Evolutionary conservation across 2,329 filamentous ascomycete species (phyloP).

Genomic region (Zymoseptoria pseudotritici): DNA sequence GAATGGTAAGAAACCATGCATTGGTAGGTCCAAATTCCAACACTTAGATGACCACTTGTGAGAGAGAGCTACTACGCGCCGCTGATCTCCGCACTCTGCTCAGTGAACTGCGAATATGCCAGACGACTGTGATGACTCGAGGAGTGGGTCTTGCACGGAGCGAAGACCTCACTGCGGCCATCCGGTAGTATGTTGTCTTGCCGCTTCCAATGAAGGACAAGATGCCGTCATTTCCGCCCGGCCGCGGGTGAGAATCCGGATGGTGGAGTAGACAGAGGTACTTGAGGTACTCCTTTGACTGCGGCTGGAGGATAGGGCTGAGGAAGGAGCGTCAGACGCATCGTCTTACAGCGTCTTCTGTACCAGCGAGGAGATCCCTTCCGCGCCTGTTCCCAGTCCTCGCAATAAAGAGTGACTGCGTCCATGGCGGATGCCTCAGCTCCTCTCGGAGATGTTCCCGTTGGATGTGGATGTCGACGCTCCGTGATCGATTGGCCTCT

Average conservation of each 20-base stretch:
- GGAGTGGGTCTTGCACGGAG: not conserved
- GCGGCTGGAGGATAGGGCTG: not conserved
- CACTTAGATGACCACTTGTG: no score
- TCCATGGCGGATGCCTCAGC: not conserved
- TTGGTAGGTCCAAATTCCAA: no score
- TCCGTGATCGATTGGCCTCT: not conserved
- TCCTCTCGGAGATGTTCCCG: not conserved
- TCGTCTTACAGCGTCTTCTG: not conserved
- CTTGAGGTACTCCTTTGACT: not conserved
- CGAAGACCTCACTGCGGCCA: slow-evolving; percentile 4
- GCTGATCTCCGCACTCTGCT: not conserved
- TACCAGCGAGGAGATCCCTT: not conserved
- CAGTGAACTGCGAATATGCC: not conserved
- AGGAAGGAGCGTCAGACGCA: not conserved
- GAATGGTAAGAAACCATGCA: no score
- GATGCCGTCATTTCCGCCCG: not conserved
- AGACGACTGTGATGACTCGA: not conserved
- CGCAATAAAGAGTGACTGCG: no score
- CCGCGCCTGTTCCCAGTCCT: no score
- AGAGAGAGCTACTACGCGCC: not conserved
- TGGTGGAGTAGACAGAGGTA: not conserved
- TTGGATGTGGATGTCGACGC: not conserved
- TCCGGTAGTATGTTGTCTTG: not conserved
- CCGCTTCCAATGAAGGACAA: not conserved
- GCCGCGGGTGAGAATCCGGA: no score